Evolutionary conservation across 441 rosid genomes (phyloP).

Genomic region (Flueggea neowawraea): DNA sequence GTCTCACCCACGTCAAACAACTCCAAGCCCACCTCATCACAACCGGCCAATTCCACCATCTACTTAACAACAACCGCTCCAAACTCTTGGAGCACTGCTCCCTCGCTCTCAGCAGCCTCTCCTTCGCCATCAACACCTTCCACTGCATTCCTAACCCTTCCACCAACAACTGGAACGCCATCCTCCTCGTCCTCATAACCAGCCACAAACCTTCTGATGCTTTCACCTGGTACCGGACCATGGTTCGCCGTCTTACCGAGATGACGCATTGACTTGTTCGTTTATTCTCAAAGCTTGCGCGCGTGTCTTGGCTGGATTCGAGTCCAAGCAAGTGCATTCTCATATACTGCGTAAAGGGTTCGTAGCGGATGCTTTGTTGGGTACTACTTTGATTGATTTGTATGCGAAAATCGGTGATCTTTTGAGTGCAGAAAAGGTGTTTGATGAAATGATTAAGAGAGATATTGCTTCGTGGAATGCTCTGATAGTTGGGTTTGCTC

Average conservation of each 20-base stretch:
- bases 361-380: constrained; percentile 58
- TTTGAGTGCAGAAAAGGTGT: constrained; percentile 46
- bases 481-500: constrained; percentile 71
- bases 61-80: constrained; percentile 49
- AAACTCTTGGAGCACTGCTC: constrained; percentile 74
- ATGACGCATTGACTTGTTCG: constrained; percentile 82
- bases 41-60: constrained; percentile 45
- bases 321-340: constrained; percentile 55
- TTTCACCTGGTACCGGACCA: constrained; percentile 56
- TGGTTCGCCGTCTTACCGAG: too few relatives aligned
- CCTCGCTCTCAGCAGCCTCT: constrained; percentile 45
- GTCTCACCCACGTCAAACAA: constrained; percentile 50
- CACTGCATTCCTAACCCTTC: constrained; percentile 48
- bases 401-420: constrained; percentile 66
- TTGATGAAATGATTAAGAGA: constrained; percentile 63
- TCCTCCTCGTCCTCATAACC: constrained; percentile 67
- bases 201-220: constrained; percentile 53
- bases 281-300: constrained; percentile 83
- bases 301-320: constrained; percentile 42
- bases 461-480: constrained; percentile 90
- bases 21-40: constrained; percentile 63
- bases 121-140: constrained; percentile 53
- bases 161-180: constrained; percentile 82
- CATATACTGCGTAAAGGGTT: constrained; percentile 52
- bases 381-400: constrained; percentile 66